These are phyloP conservation scores for Schizonepeta tenuifolia DNA, from an alignment of 257 asterid species.

Conservation along the genomic window DNA sequence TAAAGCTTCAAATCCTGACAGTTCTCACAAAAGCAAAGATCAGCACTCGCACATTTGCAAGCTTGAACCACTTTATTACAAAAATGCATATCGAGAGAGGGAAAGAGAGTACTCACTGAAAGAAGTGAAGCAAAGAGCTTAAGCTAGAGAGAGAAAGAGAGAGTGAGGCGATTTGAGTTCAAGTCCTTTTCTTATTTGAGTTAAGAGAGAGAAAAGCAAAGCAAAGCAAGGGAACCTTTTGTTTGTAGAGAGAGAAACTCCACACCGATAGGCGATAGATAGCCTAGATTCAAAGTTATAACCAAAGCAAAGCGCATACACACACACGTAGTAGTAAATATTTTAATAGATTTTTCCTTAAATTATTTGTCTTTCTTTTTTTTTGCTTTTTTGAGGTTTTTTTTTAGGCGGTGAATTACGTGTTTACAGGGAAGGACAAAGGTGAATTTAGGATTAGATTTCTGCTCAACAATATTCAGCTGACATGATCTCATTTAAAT, in stretches of 20 bases:
- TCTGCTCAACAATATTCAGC: background rate
- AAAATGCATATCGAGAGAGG: constrained; percentile 29
- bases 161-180: constrained; percentile 19
- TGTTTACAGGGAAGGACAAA: background rate
- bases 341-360: background rate
- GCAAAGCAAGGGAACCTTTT: constrained; percentile 20
- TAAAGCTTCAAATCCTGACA: constrained; percentile 33
- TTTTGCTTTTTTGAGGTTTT: no score
- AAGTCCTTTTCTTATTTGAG: constrained; percentile 24
- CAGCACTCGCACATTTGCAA: constrained; percentile 10
- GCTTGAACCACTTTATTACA: background rate
- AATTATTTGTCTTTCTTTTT: background rate
- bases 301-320: background rate
- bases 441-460: constrained; percentile 9
- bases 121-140: constrained; percentile 44
- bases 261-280: constrained; percentile 9
- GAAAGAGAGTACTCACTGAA: constrained; percentile 46
- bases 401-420: constrained; percentile 13
- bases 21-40: constrained; percentile 7
- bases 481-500: background rate
- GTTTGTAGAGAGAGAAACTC: constrained; percentile 40
- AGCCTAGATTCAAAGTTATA: constrained; percentile 15
- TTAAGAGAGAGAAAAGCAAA: constrained; percentile 34
- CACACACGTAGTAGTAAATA: background rate
- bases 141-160: constrained; percentile 33